phyloP scores from a whole-genome alignment of 495 filamentous ascomycete genomes.

The Aspergillus sclerotioniger region DNA sequence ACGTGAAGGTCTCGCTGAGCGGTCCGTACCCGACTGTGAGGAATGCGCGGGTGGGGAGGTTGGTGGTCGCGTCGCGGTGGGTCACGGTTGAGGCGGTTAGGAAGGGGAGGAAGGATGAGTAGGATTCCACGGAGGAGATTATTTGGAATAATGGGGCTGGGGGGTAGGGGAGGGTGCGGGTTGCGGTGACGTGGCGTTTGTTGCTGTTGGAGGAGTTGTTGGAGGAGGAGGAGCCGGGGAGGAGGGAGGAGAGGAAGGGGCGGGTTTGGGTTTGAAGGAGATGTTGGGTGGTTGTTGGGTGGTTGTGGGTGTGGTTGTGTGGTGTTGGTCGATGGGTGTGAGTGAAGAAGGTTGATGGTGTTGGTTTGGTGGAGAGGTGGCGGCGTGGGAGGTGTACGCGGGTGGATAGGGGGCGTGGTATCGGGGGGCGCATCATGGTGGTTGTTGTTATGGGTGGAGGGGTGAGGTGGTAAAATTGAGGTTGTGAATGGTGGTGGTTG shows the following conservation, averaged over 20 bases:
- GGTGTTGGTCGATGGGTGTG: not conserved
- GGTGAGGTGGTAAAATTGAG: not conserved
- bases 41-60: slow-evolving; percentile 71
- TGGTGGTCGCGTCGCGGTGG: slow-evolving; percentile 45
- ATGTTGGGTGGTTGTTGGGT: not conserved
- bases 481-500: not conserved
- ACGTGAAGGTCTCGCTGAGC: slow-evolving; percentile 77
- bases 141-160: slow-evolving; percentile 68
- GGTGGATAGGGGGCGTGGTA: not conserved
- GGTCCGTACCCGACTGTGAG: slow-evolving; percentile 82
- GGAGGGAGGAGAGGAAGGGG: slow-evolving; percentile 36
- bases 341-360: not conserved
- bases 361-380: slow-evolving; percentile 4
- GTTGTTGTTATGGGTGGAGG: not conserved
- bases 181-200: slow-evolving; percentile 60
- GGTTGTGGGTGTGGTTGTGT: not conserved
- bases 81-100: slow-evolving; percentile 72
- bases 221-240: slow-evolving; percentile 25
- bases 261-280: slow-evolving; percentile 19
- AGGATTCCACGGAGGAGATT: slow-evolving; percentile 80
- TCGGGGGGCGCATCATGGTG: not conserved
- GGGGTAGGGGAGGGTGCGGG: slow-evolving; percentile 77
- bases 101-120: slow-evolving; percentile 83
- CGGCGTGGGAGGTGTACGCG: not conserved
- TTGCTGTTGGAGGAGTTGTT: slow-evolving; percentile 28